Percentiles rank a stretch among this genome's conserved stretches.
Conservation (phyloP, 2,329 filamentous ascomycete species). For the Albifimbria verrucaria region DNA sequence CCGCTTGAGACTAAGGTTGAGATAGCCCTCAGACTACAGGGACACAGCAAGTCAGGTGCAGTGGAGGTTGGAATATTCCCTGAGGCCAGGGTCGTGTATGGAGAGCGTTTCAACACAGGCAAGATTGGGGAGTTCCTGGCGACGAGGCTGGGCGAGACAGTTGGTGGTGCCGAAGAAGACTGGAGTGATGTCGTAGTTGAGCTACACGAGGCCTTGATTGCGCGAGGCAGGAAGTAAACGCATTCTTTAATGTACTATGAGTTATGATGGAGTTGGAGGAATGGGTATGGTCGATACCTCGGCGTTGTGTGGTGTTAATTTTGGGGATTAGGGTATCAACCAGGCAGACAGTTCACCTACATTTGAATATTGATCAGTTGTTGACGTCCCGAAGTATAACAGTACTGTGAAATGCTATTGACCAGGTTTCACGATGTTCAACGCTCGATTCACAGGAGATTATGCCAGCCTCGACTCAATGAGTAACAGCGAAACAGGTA, state of each 20-base stretch:
- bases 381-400: too few species aligned
- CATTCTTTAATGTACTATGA: conserved; percentile 16
- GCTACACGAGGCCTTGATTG: conserved; percentile 52
- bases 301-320: conserved; percentile 16
- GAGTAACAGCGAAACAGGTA: too few species aligned
- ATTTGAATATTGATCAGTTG: too few species aligned
- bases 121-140: conserved; percentile 72
- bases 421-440: too few species aligned
- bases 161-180: conserved; percentile 29
- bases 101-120: conserved; percentile 70
- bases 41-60: conserved; percentile 41
- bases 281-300: not conserved
- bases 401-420: too few species aligned
- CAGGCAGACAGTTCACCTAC: too few species aligned
- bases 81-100: conserved; percentile 66
- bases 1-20: conserved; percentile 67
- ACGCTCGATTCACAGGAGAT: too few species aligned
- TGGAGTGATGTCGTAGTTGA: conserved; percentile 58
- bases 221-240: conserved; percentile 48
- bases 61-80: conserved; percentile 53
- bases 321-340: not conserved
- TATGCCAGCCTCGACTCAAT: too few species aligned
- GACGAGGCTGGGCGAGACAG: conserved; percentile 45
- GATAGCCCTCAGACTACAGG: conserved; percentile 53
- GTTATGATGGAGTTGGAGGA: conserved; percentile 21